A percentile compares a stretch with the other conserved stretches of the same genome.
Evolutionary conservation across 2,329 filamentous ascomycete genomes (phyloP).

Genomic region (Nemania sp.): DNA sequence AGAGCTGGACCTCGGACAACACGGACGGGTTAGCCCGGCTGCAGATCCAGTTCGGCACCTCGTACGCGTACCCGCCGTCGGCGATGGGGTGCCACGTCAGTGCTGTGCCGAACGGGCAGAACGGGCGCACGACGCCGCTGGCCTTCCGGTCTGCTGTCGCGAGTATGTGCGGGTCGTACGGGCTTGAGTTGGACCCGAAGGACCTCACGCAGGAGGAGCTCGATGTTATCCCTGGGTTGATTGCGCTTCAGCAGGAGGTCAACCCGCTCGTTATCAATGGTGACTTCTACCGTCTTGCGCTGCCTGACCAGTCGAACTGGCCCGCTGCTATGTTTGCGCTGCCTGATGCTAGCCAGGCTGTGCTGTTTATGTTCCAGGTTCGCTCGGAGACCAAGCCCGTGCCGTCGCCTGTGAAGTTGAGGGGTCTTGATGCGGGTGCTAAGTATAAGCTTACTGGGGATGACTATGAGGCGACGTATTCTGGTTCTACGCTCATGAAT

Average conservation of each 20-base stretch:
- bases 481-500: slow-evolving; percentile 72
- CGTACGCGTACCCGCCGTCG: slow-evolving; percentile 70
- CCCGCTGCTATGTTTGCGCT: slow-evolving; percentile 71
- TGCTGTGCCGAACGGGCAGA: slow-evolving; percentile 69
- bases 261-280: slow-evolving; percentile 70
- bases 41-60: slow-evolving; percentile 73
- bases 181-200: slow-evolving; percentile 70
- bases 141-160: slow-evolving; percentile 73
- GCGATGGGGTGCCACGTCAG: slow-evolving; percentile 76
- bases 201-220: slow-evolving; percentile 64
- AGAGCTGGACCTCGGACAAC: slow-evolving; percentile 74
- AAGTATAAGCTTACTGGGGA: slow-evolving; percentile 65
- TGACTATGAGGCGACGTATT: slow-evolving; percentile 59
- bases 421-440: slow-evolving; percentile 67
- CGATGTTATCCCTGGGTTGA: slow-evolving; percentile 64
- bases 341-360: slow-evolving; percentile 60
- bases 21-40: slow-evolving; percentile 72
- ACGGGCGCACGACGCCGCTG: slow-evolving; percentile 66
- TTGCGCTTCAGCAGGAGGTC: slow-evolving; percentile 65
- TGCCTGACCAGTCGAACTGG: slow-evolving; percentile 71
- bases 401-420: slow-evolving; percentile 64
- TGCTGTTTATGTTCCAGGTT: slow-evolving; percentile 72
- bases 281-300: slow-evolving; percentile 68
- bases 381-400: slow-evolving; percentile 64
- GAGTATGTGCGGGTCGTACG: slow-evolving; percentile 76